These are phyloP conservation scores for Entoloma clypeatum DNA, from an alignment of 1,284 basidiomycete species.

Conservation along the genomic window DNA sequence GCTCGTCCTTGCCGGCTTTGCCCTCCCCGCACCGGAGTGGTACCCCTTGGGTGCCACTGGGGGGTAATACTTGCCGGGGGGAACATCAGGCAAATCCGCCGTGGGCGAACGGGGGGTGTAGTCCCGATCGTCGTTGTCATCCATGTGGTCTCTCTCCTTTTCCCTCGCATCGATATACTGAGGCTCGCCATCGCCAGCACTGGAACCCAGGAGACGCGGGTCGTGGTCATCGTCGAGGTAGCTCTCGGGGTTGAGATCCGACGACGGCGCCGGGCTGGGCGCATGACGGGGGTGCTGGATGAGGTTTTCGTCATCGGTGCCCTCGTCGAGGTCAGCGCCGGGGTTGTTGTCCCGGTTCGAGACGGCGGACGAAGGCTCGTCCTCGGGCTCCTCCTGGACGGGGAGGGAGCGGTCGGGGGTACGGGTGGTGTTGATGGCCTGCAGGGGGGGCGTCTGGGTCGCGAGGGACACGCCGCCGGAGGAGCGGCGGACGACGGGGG, in stretches of 20 bases:
- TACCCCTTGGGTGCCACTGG: too few relatives aligned
- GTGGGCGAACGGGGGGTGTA: constrained; percentile 73
- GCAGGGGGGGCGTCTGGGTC: constrained; percentile 55
- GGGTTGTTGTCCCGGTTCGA: constrained; percentile 26
- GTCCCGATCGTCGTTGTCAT: constrained; percentile 47
- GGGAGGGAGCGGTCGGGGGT: constrained; percentile 73
- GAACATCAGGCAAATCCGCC: constrained; percentile 48
- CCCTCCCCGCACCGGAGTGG: constrained; percentile 20
- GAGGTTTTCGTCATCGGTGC: constrained; percentile 34
- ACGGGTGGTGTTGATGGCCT: constrained; percentile 45
- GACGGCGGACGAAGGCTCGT: constrained; percentile 43
- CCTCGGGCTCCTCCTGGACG: constrained; percentile 73
- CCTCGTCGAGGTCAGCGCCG: constrained; percentile 20
- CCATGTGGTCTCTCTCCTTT: constrained; percentile 27
- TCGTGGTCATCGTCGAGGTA: constrained; percentile 49
- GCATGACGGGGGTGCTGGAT: constrained; percentile 35
- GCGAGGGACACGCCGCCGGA: constrained; percentile 41
- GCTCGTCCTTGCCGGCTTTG: constrained; percentile 40
- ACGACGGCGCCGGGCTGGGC: constrained; percentile 52
- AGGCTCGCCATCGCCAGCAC: too few relatives aligned
- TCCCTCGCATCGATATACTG: constrained; percentile 26
- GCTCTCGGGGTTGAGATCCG: constrained; percentile 33
- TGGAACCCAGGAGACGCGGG: too few relatives aligned
- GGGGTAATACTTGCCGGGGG: constrained; percentile 28
- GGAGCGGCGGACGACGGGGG: constrained; percentile 33